Percentiles rank a stretch among this genome's conserved stretches.
These are phyloP conservation scores for Lunasporangiospora selenospora DNA, from an alignment of 192 early-diverging fungal species.

Conservation along the genomic window DNA sequence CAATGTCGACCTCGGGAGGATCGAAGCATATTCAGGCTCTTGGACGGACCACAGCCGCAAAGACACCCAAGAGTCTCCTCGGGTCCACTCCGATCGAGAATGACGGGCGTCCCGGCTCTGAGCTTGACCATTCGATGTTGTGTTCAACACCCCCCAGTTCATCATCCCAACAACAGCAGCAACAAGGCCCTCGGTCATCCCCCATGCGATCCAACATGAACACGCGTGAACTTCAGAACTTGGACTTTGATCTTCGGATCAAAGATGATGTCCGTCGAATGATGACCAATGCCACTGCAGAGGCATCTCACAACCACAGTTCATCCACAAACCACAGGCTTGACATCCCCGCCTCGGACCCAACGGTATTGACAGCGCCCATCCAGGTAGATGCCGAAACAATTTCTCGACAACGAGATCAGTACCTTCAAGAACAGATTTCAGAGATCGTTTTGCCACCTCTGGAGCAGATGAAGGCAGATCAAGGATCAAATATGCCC, in stretches of 20 bases:
- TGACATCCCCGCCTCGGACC: slow-evolving; percentile 21
- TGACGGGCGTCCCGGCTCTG: no score
- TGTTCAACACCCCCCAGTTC: neutral
- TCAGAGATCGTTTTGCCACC: slow-evolving; percentile 24
- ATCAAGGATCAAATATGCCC: no score
- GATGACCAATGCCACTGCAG: neutral
- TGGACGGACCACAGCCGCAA: neutral
- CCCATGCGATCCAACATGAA: neutral
- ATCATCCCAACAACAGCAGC: slow-evolving; percentile 3
- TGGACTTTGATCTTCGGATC: slow-evolving; percentile 35
- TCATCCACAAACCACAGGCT: neutral
- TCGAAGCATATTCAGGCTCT: slow-evolving; percentile 10
- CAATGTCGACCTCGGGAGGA: slow-evolving; percentile 7
- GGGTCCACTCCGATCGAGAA: no score
- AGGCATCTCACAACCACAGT: neutral
- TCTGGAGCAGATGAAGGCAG: slow-evolving; percentile 1
- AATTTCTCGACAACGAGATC: slow-evolving; percentile 10
- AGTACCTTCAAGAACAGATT: slow-evolving; percentile 22
- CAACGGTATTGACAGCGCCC: slow-evolving; percentile 26
- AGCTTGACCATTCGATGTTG: no score
- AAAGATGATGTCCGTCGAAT: slow-evolving; percentile 24
- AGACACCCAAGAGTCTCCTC: neutral
- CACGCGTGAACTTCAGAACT: slow-evolving; percentile 6
- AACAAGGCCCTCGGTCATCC: neutral
- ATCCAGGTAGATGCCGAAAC: slow-evolving; percentile 34